Evolutionary conservation across 2,329 filamentous ascomycete genomes (phyloP).

Genomic region (Rosellinia necatrix): DNA sequence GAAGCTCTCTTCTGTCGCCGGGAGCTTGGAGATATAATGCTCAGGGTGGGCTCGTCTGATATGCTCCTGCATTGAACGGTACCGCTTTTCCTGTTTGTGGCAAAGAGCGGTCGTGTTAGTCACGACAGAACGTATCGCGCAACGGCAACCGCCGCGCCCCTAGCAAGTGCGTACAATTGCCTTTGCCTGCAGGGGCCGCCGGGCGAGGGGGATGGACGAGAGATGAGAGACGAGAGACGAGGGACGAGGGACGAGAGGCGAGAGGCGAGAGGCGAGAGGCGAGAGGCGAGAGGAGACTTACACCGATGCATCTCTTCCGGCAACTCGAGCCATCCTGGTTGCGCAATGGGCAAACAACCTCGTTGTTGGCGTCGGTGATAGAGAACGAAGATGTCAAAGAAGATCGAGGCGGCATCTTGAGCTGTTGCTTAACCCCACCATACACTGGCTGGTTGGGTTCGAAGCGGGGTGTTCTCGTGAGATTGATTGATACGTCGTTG

Average conservation of each 20-base stretch:
- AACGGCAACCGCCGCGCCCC: background rate
- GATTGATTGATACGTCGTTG: constrained; percentile 30
- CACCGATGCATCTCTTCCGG: constrained; percentile 95
- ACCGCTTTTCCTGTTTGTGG: constrained; percentile 78
- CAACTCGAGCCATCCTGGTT: constrained; percentile 97
- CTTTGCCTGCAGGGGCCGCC: background rate
- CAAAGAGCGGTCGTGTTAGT: constrained; percentile 33
- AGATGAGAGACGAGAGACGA: too few species aligned
- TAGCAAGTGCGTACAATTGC: constrained; percentile 3
- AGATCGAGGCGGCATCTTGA: constrained; percentile 86
- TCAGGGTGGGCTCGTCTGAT: constrained; percentile 96
- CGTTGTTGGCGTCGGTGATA: constrained; percentile 88
- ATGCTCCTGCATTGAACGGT: constrained; percentile 99
- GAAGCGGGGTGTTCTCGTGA: constrained; percentile 38
- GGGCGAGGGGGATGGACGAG: background rate
- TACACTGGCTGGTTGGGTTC: constrained; percentile 47
- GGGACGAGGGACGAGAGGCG: constrained; percentile 4
- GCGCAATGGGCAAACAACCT: constrained; percentile 93
- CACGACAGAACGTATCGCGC: constrained; percentile 4
- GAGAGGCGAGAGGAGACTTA: constrained; percentile 62
- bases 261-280: constrained; percentile 9
- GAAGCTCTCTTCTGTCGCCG: constrained; percentile 97
- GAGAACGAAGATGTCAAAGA: constrained; percentile 89
- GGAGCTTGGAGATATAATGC: constrained; percentile 96
- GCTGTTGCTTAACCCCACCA: constrained; percentile 54